Evolutionary conservation across 2,329 filamentous ascomycete species (phyloP), one percentile per base, ranked within the genome.

Genomic region (Mycosphaerella sp.): DNA sequence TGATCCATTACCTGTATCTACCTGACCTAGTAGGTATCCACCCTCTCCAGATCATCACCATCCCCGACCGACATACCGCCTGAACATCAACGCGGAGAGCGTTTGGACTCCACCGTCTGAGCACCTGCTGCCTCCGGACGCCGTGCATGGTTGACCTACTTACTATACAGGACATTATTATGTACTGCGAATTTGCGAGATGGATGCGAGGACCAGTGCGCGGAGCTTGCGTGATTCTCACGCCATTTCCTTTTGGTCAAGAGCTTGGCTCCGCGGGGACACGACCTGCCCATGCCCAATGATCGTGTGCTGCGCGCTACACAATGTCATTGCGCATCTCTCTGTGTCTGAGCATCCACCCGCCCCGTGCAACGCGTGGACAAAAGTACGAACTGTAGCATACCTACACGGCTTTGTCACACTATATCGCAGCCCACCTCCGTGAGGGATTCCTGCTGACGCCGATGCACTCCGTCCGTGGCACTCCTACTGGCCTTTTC

Each of bases 221-320:
- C 45, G 14, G n/a, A 41, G 50, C 54, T 56, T 56, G 54, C 54
- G 50, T 53, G 53, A 53, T 50, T 21, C 54, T 56, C 54, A 56
- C 54, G 50, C 54, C 54, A 56, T 56, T 21, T 21, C 21, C 21
- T 42, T 23, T 43, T 47, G 12, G 23, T 36, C 34, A 34, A 23
- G 14, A 46, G 34, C 50, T 34, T 47, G 50, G 49, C 50, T 53
- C 50, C 50, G 50, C 50, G 50, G 50, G 47, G 44, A 14, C 21
- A 21, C 21, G 21, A 21, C 21, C 21, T 21, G n/a, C 23, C 21
- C 3, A 21, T 39, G 41, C 31, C 12, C 31, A 42, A 34, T 14
- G 31, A 43, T 44, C 10, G 6, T 45, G 38, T 34, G 31, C n/a
- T 38, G 12, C 21, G 46, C 48, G 26, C 42, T 14, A 14, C 29